A percentile compares a stretch with the other conserved stretches of the same genome.
phyloP scores from a whole-genome alignment of 441 rosid genomes.

The Breynia disticha region DNA sequence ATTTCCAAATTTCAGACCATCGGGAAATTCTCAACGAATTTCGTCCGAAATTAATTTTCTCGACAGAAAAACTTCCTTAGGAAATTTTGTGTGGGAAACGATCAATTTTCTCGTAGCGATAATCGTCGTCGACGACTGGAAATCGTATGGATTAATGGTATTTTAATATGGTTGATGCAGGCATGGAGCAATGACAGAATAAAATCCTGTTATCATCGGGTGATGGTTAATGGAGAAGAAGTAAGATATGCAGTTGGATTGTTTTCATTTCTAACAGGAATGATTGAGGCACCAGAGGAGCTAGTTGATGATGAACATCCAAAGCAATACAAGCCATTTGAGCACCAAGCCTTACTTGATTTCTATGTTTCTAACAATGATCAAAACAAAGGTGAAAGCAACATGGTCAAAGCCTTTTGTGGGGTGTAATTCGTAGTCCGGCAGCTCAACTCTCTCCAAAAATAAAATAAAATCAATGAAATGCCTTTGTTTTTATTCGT shows the following conservation, averaged over 20 bases:
- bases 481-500: no score
- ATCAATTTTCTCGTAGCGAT: no score
- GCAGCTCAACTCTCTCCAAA: neutral
- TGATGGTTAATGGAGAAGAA: conserved; percentile 34
- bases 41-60: no score
- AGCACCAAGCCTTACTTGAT: conserved; percentile 32
- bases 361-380: conserved; percentile 27
- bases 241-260: conserved; percentile 43
- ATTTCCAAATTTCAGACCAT: no score
- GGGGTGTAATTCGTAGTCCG: conserved; percentile 31
- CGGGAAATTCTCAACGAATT: no score
- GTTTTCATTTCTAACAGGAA: conserved; percentile 36
- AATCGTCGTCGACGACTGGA: no score
- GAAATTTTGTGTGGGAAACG: no score
- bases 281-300: conserved; percentile 38
- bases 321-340: conserved; percentile 44
- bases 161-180: conserved; percentile 14
- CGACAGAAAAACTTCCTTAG: no score
- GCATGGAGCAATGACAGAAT: conserved; percentile 74
- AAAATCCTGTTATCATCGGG: conserved; percentile 43
- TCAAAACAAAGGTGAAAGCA: conserved; percentile 1
- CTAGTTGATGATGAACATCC: conserved; percentile 50
- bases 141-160: neutral
- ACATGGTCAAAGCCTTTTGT: conserved; percentile 33
- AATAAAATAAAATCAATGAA: no score